Base-by-base conservation (phyloP, 208 protist species). In the Leishmania major region DNA sequence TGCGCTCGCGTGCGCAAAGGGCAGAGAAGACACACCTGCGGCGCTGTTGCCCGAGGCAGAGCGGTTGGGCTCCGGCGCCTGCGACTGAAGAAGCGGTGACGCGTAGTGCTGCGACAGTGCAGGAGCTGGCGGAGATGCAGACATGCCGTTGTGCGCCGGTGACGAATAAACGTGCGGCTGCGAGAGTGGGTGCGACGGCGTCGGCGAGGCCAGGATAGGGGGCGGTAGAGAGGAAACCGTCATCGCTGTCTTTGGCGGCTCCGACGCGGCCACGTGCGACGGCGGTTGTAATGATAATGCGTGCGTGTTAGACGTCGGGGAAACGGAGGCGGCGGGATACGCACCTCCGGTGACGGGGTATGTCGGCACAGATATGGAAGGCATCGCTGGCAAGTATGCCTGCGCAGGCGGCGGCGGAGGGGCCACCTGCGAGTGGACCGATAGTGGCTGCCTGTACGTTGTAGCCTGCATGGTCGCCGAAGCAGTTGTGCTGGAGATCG, bases 101-200 rank as follows among this genome's bases (percentile, higher is more conserved):
- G 4, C 37, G 37, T 62, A 69, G 37, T 67, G 77, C 45, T 62
- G 72, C 2, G 77, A 66, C 40, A 40, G 53, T 49, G 75, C 62
- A 28, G 47, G 47, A 35, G 17, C 70, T 66, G 45, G 71, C 37
- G 35, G 45, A n/a, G 73, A 69, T 43, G 22, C 8, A 6, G 37
- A 1, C 7, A 49, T 45, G 55, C 40, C 75, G 57, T 78, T 67
- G 70, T 81, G 77, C 53, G 77, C 77, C 11, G 53, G 72, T 4
- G 49, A 7, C 4, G 53, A 25, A 47, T 77, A 81, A 17, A 35
- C 53, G 22, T 64, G 19, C 8, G 59, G 72, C 71, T 45, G 49
- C 59, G 60, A 22, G 1, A n/a, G 15, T 19, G n/a, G 31, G 1
- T 75, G 22, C 7, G 43, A 75, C 28, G 25, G 64, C 55, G 45